Evolutionary conservation across 148 eudicot genomes (phyloP).

Genomic region (Rhododendron kiyosumense): DNA sequence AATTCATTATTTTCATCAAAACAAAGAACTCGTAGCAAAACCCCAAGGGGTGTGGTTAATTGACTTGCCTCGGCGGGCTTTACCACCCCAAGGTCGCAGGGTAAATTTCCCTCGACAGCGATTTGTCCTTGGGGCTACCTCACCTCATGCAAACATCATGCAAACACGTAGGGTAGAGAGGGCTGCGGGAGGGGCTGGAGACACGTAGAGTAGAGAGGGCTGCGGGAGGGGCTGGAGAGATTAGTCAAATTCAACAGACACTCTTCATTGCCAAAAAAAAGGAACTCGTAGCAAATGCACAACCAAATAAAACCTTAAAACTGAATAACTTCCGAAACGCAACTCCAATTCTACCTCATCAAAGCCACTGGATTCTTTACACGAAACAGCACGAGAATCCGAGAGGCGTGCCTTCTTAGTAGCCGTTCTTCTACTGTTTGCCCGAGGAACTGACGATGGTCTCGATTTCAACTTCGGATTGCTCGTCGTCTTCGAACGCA

Average conservation of each 20-base stretch:
- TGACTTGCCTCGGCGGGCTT: no score
- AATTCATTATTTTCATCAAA: neutral
- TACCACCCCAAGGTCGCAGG: neutral
- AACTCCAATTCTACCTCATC: constrained; percentile 29
- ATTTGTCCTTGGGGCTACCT: neutral
- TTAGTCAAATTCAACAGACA: neutral
- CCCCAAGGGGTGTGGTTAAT: neutral
- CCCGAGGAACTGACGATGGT: constrained; percentile 31
- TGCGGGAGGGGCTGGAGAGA: neutral
- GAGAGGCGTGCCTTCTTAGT: constrained; percentile 41
- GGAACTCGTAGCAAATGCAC: neutral
- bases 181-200: neutral
- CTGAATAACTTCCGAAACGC: neutral
- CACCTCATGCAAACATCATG: no score
- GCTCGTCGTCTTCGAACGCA: constrained; percentile 2
- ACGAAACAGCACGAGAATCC: constrained; percentile 13
- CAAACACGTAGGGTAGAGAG: no score
- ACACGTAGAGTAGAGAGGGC: no score
- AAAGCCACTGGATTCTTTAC: constrained; percentile 20
- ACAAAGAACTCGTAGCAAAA: neutral
- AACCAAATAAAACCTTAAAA: neutral
- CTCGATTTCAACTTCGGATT: constrained; percentile 17
- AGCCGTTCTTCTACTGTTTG: constrained; percentile 16
- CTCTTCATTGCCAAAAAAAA: neutral
- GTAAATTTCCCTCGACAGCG: neutral